Conservation (phyloP, 2,329 filamentous ascomycete species). For the Phoma sp. region DNA sequence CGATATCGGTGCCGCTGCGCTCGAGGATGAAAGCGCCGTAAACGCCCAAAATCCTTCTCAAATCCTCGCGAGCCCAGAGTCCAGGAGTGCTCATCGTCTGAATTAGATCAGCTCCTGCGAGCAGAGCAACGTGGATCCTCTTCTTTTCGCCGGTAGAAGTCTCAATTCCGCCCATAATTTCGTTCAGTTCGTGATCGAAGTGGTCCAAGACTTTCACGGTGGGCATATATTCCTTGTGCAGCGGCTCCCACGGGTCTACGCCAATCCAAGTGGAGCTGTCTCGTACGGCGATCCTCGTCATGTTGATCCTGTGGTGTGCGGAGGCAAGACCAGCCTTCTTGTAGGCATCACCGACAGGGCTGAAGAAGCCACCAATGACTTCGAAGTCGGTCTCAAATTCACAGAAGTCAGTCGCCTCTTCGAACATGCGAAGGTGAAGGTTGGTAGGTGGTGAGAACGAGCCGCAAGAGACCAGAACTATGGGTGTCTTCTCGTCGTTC, state of each 20-base stretch:
- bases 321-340: slow-evolving; percentile 81
- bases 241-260: slow-evolving; percentile 68
- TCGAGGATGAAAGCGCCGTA: slow-evolving; percentile 89
- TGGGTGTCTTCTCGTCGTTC: slow-evolving; percentile 63
- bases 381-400: slow-evolving; percentile 75
- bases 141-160: slow-evolving; percentile 69
- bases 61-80: slow-evolving; percentile 83
- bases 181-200: slow-evolving; percentile 89
- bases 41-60: slow-evolving; percentile 84
- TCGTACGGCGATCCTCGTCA: slow-evolving; percentile 84
- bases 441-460: slow-evolving; percentile 77
- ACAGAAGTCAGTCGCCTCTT: slow-evolving; percentile 82
- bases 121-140: slow-evolving; percentile 75
- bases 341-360: slow-evolving; percentile 76
- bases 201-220: slow-evolving; percentile 91
- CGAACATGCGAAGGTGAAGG: slow-evolving; percentile 84
- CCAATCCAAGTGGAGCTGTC: slow-evolving; percentile 60
- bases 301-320: slow-evolving; percentile 75
- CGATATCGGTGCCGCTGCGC: slow-evolving; percentile 82
- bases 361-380: slow-evolving; percentile 83
- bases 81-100: slow-evolving; percentile 59
- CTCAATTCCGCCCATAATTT: slow-evolving; percentile 74
- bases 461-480: slow-evolving; percentile 72
- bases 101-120: slow-evolving; percentile 70
- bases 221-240: slow-evolving; percentile 82